A percentile compares a stretch with the other conserved stretches of the same genome.
These are phyloP conservation scores for Ogataea chonburiensis DNA, from an alignment of 805 yeast species.

Conservation along the genomic window DNA sequence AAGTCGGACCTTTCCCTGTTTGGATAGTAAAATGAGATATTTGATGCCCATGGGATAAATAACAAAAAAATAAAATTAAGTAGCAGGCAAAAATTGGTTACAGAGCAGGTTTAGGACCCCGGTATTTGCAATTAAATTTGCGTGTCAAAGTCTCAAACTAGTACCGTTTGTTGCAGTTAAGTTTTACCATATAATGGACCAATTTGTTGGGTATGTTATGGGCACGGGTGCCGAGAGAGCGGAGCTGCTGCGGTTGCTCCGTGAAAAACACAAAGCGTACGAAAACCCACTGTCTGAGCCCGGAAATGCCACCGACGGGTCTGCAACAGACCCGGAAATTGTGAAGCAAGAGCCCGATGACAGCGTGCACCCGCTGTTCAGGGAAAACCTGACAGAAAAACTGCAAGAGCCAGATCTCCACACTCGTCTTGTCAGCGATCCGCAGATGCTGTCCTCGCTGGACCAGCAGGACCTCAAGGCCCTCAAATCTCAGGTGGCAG, in stretches of 20 bases:
- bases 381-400: conserved; percentile 12
- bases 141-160: too few relatives aligned
- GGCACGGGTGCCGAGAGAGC: conserved; percentile 18
- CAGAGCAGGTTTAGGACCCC: conserved; percentile 1
- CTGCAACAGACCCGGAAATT: neutral
- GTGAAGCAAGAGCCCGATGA: conserved; percentile 4
- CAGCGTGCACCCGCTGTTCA: conserved; percentile 8
- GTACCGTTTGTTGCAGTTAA: too few relatives aligned
- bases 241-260: conserved; percentile 11
- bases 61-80: conserved; percentile 4
- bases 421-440: conserved; percentile 1
- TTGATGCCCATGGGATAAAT: conserved; percentile 62
- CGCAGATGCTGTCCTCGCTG: conserved; percentile 2
- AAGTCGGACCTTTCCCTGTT: conserved; percentile 93
- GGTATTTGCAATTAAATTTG: neutral
- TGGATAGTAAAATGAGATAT: conserved; percentile 76
- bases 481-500: conserved; percentile 25
- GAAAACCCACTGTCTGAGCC: conserved; percentile 1
- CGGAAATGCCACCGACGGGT: neutral
- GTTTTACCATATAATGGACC: conserved; percentile 21
- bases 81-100: conserved; percentile 11
- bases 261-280: conserved; percentile 10
- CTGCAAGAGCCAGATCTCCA: conserved; percentile 12
- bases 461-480: conserved; percentile 20
- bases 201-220: conserved; percentile 18